Evolutionary conservation across 2,329 filamentous ascomycete species (phyloP).

Genomic region (Xylariomycetidae sp.): DNA sequence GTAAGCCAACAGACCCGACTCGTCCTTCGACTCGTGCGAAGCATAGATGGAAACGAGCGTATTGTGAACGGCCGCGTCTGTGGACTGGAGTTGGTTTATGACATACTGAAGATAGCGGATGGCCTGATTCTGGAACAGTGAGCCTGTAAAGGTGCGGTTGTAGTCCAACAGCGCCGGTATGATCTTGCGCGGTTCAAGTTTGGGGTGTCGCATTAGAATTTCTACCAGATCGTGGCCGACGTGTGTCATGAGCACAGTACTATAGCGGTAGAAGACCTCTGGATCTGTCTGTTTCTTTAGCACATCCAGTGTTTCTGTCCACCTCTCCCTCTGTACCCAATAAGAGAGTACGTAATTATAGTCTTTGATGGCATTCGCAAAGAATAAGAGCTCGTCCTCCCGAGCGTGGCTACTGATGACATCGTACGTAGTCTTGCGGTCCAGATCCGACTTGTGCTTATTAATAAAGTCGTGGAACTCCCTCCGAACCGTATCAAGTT

Average conservation of each 20-base stretch:
- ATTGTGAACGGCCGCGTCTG: slow-evolving; percentile 88
- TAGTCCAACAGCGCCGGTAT: slow-evolving; percentile 94
- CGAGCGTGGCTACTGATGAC: slow-evolving; percentile 93
- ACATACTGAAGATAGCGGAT: slow-evolving; percentile 90
- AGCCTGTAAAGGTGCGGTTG: slow-evolving; percentile 69
- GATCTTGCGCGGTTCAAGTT: slow-evolving; percentile 78
- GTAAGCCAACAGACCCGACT: slow-evolving; percentile 81
- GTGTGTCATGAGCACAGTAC: slow-evolving; percentile 92
- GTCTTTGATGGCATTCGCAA: slow-evolving; percentile 83
- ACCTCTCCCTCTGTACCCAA: slow-evolving; percentile 94
- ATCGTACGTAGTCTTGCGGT: slow-evolving; percentile 89
- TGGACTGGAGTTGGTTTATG: slow-evolving; percentile 78
- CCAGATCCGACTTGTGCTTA: slow-evolving; percentile 81
- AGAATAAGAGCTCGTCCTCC: slow-evolving; percentile 88
- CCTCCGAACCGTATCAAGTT: slow-evolving; percentile 64
- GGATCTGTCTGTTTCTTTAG: slow-evolving; percentile 89
- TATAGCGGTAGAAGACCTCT: slow-evolving; percentile 94
- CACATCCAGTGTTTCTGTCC: slow-evolving; percentile 80
- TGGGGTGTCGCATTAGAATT: slow-evolving; percentile 85
- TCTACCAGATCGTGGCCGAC: slow-evolving; percentile 84
- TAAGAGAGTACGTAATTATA: slow-evolving; percentile 94
- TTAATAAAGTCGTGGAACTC: slow-evolving; percentile 88
- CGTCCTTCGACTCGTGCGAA: slow-evolving; percentile 75
- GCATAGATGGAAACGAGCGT: slow-evolving; percentile 96
- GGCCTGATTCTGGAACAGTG: slow-evolving; percentile 78